Base-by-base conservation (phyloP, 345 rosid species). In the Balakata baccata region DNA sequence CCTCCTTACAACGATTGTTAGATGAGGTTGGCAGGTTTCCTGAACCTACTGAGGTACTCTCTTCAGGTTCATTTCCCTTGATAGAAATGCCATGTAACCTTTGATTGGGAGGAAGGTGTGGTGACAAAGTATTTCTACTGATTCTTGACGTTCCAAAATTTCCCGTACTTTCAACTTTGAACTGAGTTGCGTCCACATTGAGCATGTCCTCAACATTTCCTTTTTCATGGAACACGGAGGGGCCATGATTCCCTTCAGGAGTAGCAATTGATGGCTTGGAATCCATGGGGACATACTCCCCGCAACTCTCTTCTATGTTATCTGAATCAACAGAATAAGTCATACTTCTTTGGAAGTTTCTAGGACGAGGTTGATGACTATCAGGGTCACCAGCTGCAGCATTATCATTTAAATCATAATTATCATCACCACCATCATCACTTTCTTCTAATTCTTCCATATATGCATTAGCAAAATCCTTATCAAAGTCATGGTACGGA, bases 391-490 rank as follows among this genome's bases (percentile, higher is more conserved):
- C 49, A 68, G 41, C 3, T 20, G 7, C 60, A 59, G 3, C 64
- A 4, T 46, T 29, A 59, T 63, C 70, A 7, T 62, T 67, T 71
- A 74, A 11, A 77, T n/a, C 50, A 63, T 45, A 59, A 61, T 66
- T 74, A 11, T 67, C 86, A 62, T 81, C 87, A 77, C 80, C 95
- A 66, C 88, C 70, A 66, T 75, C 70, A 14, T 75, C 74, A 23
- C 74, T 90, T 79, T 86, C 97, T 74, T 77, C 87, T 77, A 83
- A 73, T 65, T 87, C 91, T 80, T 93, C 98, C 81, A 82, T 76
- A 76, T 94, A 94, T 57, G 92, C 97, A 85, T 88, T 88, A 59
- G 80, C 53, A 59, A 82, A 92, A 82, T 87, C 92, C 78, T 85
- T 77, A 70, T 87, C 89, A 34, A 85, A 79, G 39, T 82, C 90